Conservation (phyloP, 768 basidiomycete species). For the Pleurotus eryngii region DNA sequence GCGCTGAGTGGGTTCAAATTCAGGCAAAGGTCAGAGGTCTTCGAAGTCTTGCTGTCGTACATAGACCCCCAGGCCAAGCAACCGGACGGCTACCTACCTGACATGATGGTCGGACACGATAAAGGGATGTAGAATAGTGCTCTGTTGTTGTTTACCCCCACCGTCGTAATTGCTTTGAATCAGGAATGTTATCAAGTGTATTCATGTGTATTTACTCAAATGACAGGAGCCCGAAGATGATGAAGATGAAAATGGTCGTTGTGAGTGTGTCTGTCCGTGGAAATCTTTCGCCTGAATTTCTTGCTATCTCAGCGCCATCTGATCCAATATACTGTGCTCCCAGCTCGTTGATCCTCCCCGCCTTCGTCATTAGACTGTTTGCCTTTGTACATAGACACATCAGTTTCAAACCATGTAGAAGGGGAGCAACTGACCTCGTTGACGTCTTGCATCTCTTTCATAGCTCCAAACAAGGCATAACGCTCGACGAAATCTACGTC, state of each 20-base stretch:
- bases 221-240: no score
- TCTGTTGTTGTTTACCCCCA: no score
- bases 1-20: slow-evolving; percentile 46
- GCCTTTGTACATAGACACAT: slow-evolving; percentile 20
- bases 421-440: slow-evolving; percentile 34
- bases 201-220: no score
- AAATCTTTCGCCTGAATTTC: no score
- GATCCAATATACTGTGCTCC: slow-evolving; percentile 46
- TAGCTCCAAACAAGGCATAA: slow-evolving; percentile 61
- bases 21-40: slow-evolving; percentile 64
- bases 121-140: slow-evolving; percentile 4
- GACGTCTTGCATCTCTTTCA: slow-evolving; percentile 45
- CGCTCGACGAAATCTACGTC: slow-evolving; percentile 48
- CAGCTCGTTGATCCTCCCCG: slow-evolving; percentile 43
- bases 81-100: slow-evolving; percentile 59
- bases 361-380: slow-evolving; percentile 39
- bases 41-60: slow-evolving; percentile 64
- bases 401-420: neutral
- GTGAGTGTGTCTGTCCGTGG: no score
- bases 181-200: no score
- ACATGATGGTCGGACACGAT: slow-evolving; percentile 49
- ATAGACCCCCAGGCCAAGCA: slow-evolving; percentile 64
- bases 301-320: neutral
- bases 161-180: no score
- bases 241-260: no score